Evolutionary conservation across 306 rosid genomes (phyloP), one percentile per base, ranked within the genome.

Genomic region (Gleditsia sinensis): DNA sequence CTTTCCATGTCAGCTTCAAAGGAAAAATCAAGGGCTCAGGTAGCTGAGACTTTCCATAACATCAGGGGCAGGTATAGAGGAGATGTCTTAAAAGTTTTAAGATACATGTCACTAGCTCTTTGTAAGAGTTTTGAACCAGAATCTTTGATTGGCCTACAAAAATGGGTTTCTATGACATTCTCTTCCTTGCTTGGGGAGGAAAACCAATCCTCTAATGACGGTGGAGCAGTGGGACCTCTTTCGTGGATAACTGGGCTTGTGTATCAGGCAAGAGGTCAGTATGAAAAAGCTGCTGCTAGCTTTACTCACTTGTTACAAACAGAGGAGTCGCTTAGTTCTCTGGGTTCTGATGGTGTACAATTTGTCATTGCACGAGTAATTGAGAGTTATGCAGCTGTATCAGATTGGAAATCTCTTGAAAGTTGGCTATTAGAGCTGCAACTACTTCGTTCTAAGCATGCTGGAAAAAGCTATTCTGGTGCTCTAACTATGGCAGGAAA

Each of bases 341-440:
- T 93, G 77, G 96, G 96, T 59, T 93, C 98, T 72, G 98, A 89
- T 78, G 98, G 97, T 50, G 88, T 93, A 78, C 98, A 91, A 77
- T 93, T 93, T 86, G 88, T 81, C 72, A 93, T 93, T 82, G 88
- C 94, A 32, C 93, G 98, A 57, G 75, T 86, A 78, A 91, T 93
- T 83, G 98, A 93, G 88, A 74, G 98, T 72, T 91, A 91, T 71
- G 80, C 86, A 28, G 91, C 97, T 79, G 93, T 93, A 32, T 91
- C 90, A 80, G 98, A 93, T 83, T 93, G 98, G 98, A 85, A 78
- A 69, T 93, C 97, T 79, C 89, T 91, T 71, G 98, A 93, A 80
- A 86, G 97, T 69, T 91, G 98, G 98, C 85, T 91, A 56, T 65
- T 70, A 71, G 98, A 93, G 78, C 82, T 93, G 82, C 98, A 93